Evolutionary conservation across 2,329 filamentous ascomycete species (phyloP), one percentile per base, ranked within the genome.

Genomic region (Cladosporium phlei): DNA sequence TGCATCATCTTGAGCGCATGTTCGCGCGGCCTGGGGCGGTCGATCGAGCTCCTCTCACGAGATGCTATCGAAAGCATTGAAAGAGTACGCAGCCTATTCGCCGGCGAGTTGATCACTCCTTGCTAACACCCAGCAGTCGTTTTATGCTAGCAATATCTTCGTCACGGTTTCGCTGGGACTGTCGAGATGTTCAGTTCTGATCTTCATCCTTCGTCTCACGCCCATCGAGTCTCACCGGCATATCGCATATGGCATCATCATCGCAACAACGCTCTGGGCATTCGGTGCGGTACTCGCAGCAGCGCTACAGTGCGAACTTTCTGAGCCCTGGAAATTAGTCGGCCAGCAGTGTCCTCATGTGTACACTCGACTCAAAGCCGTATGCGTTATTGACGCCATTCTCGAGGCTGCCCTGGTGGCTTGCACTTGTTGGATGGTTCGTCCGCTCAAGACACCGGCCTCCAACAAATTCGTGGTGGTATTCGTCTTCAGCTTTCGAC

Each of bases 141-240:
- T 49, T 28, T 53, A 55, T 37, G 40, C 47, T 22, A 52, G 51
- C 46, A 50, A 52, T 17, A 45, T 55, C 9, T 47, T 55, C 21
- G 27, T 47, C 7, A 37, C 51, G 10, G 30, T 46, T 5, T 48
- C 51, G 1, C 47, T 55, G 2, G 52, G 47, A 5, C 25, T 52
- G 3, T 52, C 45, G 28, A 54, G 53, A 28, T 50, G 38, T 25
- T 55, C 49, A 12, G 35, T 53, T 14, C 46, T 52, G 25, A 48
- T 25, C 30, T 55, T 53, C 45, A 50, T 53, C 37, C 39, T 53
- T 20, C 40, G 51, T 19, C 25, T 53, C 19, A 53, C 53, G 4
- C 53, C 51, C 12, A 49, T 52, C 16, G 50, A 48, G 16, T 48
- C 38, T 5, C 30, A 51, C 14, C 47, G 45, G 32, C 39, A 35